Conservation (phyloP, 768 basidiomycete genomes). For the Udeniomyces megalosporus region DNA sequence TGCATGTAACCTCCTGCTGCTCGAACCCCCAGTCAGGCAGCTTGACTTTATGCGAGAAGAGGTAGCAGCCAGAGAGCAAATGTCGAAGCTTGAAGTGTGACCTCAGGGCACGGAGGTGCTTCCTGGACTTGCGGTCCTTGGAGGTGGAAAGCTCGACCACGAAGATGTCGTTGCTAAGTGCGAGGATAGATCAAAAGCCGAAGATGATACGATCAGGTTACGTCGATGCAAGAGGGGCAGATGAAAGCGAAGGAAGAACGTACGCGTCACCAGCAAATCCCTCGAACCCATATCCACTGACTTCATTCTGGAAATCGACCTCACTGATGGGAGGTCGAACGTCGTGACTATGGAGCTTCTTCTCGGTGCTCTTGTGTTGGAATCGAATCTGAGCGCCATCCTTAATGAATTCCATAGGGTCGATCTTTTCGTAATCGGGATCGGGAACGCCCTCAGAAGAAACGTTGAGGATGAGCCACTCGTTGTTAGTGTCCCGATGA, state of each 20-base stretch:
- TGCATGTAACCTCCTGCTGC: conserved; percentile 98
- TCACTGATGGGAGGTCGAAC: conserved; percentile 86
- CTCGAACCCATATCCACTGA: conserved; percentile 78
- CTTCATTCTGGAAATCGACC: conserved; percentile 98
- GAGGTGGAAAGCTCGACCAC: conserved; percentile 11
- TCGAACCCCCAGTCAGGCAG: conserved; percentile 95
- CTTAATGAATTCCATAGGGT: conserved; percentile 47
- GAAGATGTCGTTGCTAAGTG: conserved; percentile 15
- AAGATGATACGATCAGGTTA: not conserved
- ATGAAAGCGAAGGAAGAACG: not conserved
- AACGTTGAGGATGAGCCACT: conserved; percentile 72
- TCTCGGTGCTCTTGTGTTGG: conserved; percentile 61
- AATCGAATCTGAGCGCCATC: conserved; percentile 60
- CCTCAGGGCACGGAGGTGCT: conserved; percentile 59
- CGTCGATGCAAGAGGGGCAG: too few relatives aligned
- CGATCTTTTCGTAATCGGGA: conserved; percentile 32
- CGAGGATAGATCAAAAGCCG: not conserved
- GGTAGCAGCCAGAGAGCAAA: conserved; percentile 75
- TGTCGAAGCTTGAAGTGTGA: conserved; percentile 74
- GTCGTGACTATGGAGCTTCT: conserved; percentile 87
- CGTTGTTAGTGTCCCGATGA: conserved; percentile 90
- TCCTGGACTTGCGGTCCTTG: conserved; percentile 47
- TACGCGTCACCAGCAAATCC: conserved; percentile 31
- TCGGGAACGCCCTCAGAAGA: conserved; percentile 28
- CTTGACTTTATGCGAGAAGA: conserved; percentile 97